phyloP scores from a whole-genome alignment of 2,329 filamentous ascomycete genomes.

The Cladosporium oxysporum region DNA sequence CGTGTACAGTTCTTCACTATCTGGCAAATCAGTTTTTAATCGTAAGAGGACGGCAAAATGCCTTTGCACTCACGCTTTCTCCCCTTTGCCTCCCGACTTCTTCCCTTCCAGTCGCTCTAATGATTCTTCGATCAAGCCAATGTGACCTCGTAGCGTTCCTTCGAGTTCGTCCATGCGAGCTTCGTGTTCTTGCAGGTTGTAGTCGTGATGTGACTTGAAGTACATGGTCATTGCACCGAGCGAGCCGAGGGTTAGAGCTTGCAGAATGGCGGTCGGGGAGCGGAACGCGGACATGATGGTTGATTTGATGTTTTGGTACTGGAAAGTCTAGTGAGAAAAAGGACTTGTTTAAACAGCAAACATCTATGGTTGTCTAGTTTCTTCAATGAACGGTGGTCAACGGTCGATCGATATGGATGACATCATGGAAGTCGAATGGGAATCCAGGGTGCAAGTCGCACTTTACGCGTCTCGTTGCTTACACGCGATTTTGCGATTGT shows the following conservation, averaged over 20 bases:
- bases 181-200: conserved; percentile 51
- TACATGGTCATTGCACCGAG: conserved; percentile 26
- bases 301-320: not conserved
- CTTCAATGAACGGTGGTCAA: not conserved
- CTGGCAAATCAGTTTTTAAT: not conserved
- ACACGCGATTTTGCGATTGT: not conserved
- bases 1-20: conserved; percentile 25
- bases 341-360: not conserved
- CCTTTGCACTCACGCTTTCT: conserved; percentile 39
- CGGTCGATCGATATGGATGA: conserved; percentile 1
- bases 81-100: conserved; percentile 38
- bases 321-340: not conserved
- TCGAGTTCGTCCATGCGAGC: conserved; percentile 52
- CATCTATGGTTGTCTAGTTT: not conserved
- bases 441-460: not conserved
- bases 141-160: conserved; percentile 50
- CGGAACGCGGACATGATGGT: conserved; percentile 15
- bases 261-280: conserved; percentile 24
- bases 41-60: not conserved
- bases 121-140: conserved; percentile 50
- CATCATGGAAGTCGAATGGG: not conserved
- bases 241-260: conserved; percentile 24
- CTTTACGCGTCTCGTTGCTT: not conserved
- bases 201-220: conserved; percentile 40
- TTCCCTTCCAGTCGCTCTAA: conserved; percentile 47